Conservation (phyloP, 169 alveolate genomes). For the Plasmodium gallinaceum region DNA sequence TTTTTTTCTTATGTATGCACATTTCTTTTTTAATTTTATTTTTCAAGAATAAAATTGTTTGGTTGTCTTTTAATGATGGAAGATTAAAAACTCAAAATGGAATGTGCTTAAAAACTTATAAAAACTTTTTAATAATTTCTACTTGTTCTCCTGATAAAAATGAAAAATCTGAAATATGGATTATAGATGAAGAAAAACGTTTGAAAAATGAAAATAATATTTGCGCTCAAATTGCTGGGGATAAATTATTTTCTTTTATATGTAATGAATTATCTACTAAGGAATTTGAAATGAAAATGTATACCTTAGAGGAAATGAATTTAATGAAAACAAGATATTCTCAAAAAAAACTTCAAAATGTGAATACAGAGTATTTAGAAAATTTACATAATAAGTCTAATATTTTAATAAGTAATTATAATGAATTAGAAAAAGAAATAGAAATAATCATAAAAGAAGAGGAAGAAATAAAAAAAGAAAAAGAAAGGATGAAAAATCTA, state of each 20-base stretch:
- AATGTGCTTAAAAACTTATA: slow-evolving; percentile 67
- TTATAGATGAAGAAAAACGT: slow-evolving; percentile 36
- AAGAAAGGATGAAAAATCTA: slow-evolving; percentile 35
- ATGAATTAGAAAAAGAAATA: slow-evolving; percentile 44
- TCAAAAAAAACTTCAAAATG: slow-evolving; percentile 56
- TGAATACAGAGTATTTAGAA: slow-evolving; percentile 26
- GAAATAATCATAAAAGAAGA: slow-evolving; percentile 38
- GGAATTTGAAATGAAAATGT: slow-evolving; percentile 34
- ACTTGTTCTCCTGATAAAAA: slow-evolving; percentile 56
- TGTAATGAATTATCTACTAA: slow-evolving; percentile 59
- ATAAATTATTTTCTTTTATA: slow-evolving; percentile 52
- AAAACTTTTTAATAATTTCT: slow-evolving; percentile 61
- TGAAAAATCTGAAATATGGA: slow-evolving; percentile 74
- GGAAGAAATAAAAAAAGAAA: slow-evolving; percentile 60
- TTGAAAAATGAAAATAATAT: slow-evolving; percentile 54
- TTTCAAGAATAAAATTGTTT: slow-evolving; percentile 40
- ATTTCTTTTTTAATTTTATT: background rate
- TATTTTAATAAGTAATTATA: slow-evolving; percentile 21
- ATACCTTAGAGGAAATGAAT: slow-evolving; percentile 46
- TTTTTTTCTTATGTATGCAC: background rate
- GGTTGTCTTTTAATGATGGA: slow-evolving; percentile 50
- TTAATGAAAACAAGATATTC: slow-evolving; percentile 75
- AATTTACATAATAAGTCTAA: slow-evolving; percentile 15
- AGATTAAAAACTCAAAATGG: slow-evolving; percentile 54
- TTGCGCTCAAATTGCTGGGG: slow-evolving; percentile 75